These are phyloP conservation scores for Penicillium atrosanguineum DNA, from an alignment of 495 filamentous ascomycete genomes.

Conservation along the genomic window DNA sequence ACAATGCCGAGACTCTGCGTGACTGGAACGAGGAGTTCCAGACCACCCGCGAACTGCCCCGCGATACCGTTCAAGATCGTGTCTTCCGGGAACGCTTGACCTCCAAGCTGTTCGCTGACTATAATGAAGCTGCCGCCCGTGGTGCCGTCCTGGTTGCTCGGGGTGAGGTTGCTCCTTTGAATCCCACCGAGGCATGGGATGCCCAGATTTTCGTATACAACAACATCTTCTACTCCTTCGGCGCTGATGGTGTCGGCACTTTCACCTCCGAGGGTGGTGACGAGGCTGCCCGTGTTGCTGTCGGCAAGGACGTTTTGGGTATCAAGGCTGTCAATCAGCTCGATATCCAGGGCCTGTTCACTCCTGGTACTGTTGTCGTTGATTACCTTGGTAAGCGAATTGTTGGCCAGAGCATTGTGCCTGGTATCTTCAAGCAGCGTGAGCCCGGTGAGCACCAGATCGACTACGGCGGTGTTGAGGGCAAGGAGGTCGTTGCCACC, in stretches of 20 bases:
- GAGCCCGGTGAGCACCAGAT: slow-evolving; percentile 98
- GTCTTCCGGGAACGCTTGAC: slow-evolving; percentile 94
- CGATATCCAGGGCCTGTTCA: slow-evolving; percentile 90
- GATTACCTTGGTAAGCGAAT: slow-evolving; percentile 97
- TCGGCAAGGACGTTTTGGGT: slow-evolving; percentile 93
- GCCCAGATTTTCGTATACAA: slow-evolving; percentile 99
- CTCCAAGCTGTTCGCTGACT: slow-evolving; percentile 95
- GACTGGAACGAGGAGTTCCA: slow-evolving; percentile 99
- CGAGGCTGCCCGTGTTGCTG: slow-evolving; percentile 93
- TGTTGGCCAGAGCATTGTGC: slow-evolving; percentile 97
- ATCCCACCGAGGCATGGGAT: slow-evolving; percentile 87
- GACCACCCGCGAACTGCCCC: slow-evolving; percentile 88
- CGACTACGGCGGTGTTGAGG: slow-evolving; percentile 97
- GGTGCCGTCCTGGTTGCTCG: slow-evolving; percentile 92
- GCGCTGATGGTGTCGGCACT: slow-evolving; percentile 95
- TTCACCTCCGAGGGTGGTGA: slow-evolving; percentile 96
- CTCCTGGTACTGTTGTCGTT: slow-evolving; percentile 91
- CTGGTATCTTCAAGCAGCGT: slow-evolving; percentile 98
- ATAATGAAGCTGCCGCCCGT: slow-evolving; percentile 88
- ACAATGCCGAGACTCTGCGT: slow-evolving; percentile 88
- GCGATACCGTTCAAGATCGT: slow-evolving; percentile 89
- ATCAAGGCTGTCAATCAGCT: slow-evolving; percentile 95
- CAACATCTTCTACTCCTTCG: slow-evolving; percentile 98
- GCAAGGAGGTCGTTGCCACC: slow-evolving; percentile 89
- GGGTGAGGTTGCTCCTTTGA: slow-evolving; percentile 93